phyloP scores from a whole-genome alignment of 164 flowering plant species.

The Magnolia kwangsiensis region DNA sequence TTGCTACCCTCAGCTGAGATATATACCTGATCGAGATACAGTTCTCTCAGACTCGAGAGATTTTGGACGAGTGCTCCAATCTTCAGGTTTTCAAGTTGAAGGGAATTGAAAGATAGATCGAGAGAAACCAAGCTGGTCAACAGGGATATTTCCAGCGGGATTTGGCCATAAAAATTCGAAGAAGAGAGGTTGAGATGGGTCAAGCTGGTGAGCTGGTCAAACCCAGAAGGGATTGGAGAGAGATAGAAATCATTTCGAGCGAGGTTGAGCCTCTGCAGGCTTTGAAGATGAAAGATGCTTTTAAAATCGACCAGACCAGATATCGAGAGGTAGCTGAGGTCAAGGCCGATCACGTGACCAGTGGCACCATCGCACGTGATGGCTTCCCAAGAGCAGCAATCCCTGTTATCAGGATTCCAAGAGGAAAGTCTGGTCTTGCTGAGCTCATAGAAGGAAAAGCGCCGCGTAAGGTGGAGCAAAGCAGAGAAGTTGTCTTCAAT shows the following conservation, averaged over 20 bases:
- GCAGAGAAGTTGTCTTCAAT: neutral
- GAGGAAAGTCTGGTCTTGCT: neutral
- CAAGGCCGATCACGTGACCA: slow-evolving; percentile 13
- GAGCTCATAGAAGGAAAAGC: neutral
- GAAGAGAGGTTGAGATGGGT: neutral
- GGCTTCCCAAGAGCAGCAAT: slow-evolving; percentile 21
- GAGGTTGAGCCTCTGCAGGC: slow-evolving; percentile 12
- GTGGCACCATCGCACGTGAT: slow-evolving; percentile 1
- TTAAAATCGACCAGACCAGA: neutral
- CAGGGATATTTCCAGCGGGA: slow-evolving; percentile 30
- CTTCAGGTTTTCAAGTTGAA: slow-evolving; percentile 33
- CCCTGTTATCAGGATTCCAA: slow-evolving; percentile 6
- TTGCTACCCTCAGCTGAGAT: slow-evolving; percentile 22
- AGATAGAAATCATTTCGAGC: neutral
- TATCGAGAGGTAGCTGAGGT: neutral
- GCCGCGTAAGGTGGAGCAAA: neutral
- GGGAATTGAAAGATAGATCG: slow-evolving; percentile 24
- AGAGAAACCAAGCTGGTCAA: slow-evolving; percentile 24
- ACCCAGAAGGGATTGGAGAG: slow-evolving; percentile 2
- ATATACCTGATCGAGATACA: slow-evolving; percentile 3
- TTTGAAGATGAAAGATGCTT: slow-evolving; percentile 7
- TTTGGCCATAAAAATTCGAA: neutral
- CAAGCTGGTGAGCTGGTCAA: slow-evolving; percentile 1
- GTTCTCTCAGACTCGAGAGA: slow-evolving; percentile 22
- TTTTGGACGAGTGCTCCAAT: slow-evolving; percentile 23